Evolutionary conservation across 805 yeast species (phyloP).

Genomic region (Teunomyces kruisii): DNA sequence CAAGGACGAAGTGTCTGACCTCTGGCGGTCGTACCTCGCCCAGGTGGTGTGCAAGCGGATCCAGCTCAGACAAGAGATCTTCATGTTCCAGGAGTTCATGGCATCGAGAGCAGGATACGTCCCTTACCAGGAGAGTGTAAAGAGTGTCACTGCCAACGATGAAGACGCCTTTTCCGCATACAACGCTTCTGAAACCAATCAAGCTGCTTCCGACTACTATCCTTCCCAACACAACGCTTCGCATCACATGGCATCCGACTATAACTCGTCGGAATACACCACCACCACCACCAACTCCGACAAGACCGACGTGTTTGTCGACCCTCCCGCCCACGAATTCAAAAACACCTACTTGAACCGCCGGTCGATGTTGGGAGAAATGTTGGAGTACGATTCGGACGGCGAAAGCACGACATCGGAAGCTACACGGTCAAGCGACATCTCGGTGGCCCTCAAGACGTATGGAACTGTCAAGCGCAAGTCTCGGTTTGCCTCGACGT

Average conservation of each 20-base stretch:
- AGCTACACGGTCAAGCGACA: neutral
- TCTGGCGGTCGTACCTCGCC: slow-evolving; percentile 37
- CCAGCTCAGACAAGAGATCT: slow-evolving; percentile 41
- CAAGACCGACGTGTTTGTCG: slow-evolving; percentile 6
- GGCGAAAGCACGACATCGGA: slow-evolving; percentile 7
- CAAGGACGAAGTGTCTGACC: slow-evolving; percentile 10
- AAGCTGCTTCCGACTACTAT: no score
- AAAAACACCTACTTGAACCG: slow-evolving; percentile 28
- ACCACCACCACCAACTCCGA: neutral
- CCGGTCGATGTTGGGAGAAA: slow-evolving; percentile 43
- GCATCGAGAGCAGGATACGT: slow-evolving; percentile 2
- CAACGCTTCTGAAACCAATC: neutral
- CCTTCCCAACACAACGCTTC: no score
- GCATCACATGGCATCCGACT: neutral
- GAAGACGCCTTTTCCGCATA: neutral
- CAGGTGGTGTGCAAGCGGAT: slow-evolving; percentile 38
- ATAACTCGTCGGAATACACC: neutral
- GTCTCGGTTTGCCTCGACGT: neutral
- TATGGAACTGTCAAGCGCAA: neutral
- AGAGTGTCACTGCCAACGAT: neutral
- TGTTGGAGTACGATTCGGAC: slow-evolving; percentile 44
- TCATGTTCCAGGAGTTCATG: slow-evolving; percentile 27
- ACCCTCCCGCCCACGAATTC: slow-evolving; percentile 24
- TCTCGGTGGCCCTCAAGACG: neutral
- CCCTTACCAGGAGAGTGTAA: neutral